Evolutionary conservation across 2,329 filamentous ascomycete species (phyloP).

Genomic region (Pseudocercospora vitis): DNA sequence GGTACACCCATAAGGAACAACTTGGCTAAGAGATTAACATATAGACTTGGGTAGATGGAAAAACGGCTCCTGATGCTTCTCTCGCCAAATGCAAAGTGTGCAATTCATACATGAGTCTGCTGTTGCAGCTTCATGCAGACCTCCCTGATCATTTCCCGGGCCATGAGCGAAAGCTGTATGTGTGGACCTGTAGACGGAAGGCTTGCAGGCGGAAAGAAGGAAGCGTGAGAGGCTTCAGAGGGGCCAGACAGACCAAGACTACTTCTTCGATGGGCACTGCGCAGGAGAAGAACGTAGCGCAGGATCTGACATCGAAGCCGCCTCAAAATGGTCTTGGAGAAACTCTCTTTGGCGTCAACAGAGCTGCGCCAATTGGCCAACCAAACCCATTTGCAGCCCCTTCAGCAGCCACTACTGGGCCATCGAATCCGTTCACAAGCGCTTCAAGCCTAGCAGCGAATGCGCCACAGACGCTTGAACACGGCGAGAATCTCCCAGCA

Average conservation of each 20-base stretch:
- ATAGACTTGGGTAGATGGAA: conserved; percentile 80
- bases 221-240: conserved; percentile 73
- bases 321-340: conserved; percentile 57
- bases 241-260: conserved; percentile 53
- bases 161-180: conserved; percentile 83
- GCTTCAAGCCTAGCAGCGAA: conserved; percentile 47
- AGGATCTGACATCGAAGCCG: conserved; percentile 31
- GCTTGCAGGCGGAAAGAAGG: conserved; percentile 79
- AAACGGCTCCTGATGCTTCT: conserved; percentile 68
- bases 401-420: conserved; percentile 37
- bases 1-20: conserved; percentile 9
- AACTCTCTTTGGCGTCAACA: conserved; percentile 65
- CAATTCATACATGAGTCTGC: conserved; percentile 75
- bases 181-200: conserved; percentile 78
- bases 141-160: conserved; percentile 81
- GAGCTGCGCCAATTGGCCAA: conserved; percentile 40
- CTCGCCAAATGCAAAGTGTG: conserved; percentile 86
- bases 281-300: conserved; percentile 29
- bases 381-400: conserved; percentile 63
- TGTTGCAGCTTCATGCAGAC: conserved; percentile 89
- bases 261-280: conserved; percentile 25
- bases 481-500: conserved; percentile 27
- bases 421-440: conserved; percentile 61
- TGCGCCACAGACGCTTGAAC: conserved; percentile 40
- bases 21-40: conserved; percentile 24